Evolutionary conservation across 2,329 filamentous ascomycete species (phyloP).

Genomic region (Teratosphaeria zuluensis): DNA sequence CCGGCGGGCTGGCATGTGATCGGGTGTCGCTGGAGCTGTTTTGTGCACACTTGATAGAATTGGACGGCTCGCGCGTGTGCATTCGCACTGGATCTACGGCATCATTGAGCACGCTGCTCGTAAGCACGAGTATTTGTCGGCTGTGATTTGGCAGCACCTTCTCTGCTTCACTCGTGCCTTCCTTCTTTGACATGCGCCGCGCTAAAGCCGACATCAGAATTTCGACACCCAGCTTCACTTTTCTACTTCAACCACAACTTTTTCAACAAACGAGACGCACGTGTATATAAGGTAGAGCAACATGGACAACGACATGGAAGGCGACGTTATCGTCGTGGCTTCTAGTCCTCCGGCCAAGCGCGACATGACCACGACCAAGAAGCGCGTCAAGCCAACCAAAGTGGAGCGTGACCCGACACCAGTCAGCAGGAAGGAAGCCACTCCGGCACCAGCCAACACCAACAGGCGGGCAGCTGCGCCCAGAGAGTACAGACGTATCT

Average conservation of each 20-base stretch:
- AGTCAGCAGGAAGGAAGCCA: neutral
- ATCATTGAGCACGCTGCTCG: neutral
- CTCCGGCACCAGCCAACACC: neutral
- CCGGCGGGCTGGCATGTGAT: neutral
- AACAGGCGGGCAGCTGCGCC: neutral
- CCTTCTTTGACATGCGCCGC: neutral
- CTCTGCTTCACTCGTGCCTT: neutral
- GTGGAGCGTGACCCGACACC: neutral
- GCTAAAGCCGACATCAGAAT: neutral
- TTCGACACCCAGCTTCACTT: neutral
- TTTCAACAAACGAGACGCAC: neutral
- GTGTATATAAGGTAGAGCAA: neutral
- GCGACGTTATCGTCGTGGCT: neutral
- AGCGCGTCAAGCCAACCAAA: neutral
- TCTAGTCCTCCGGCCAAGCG: neutral
- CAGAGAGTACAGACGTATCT: neutral
- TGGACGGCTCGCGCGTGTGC: neutral
- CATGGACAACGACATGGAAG: neutral
- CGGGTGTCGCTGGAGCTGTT: neutral
- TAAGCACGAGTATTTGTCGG: neutral
- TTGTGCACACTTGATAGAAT: neutral
- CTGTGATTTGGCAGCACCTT: neutral
- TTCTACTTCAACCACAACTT: neutral
- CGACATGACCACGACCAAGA: neutral
- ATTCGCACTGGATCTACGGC: neutral